Conservation (phyloP, 768 basidiomycete species). For the Suillus plorans region DNA sequence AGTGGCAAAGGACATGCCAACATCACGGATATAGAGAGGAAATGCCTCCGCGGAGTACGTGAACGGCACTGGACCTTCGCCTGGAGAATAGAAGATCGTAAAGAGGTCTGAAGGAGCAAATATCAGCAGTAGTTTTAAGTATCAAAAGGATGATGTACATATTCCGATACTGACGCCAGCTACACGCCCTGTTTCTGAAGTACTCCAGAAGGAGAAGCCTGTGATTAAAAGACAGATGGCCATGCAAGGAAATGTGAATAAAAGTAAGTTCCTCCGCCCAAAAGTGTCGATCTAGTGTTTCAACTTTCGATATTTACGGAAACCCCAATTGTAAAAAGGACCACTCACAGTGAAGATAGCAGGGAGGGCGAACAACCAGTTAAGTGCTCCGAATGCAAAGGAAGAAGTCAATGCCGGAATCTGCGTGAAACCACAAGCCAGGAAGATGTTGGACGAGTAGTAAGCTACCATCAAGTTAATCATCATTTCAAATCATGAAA, state of each 20-base stretch:
- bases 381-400: conserved; percentile 65
- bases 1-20: conserved; percentile 72
- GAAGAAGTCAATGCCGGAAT: conserved; percentile 61
- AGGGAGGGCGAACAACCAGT: conserved; percentile 65
- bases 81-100: conserved; percentile 72
- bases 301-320: conserved; percentile 11
- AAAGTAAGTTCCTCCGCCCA: conserved; percentile 72
- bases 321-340: conserved; percentile 13
- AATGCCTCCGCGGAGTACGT: conserved; percentile 92
- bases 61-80: conserved; percentile 89
- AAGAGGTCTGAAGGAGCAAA: conserved; percentile 40
- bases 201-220: conserved; percentile 69
- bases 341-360: conserved; percentile 53
- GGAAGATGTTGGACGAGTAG: conserved; percentile 79
- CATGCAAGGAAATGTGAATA: conserved; percentile 84
- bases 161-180: conserved; percentile 53
- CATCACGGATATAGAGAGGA: conserved; percentile 59
- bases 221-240: conserved; percentile 69
- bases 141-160: conserved; percentile 24
- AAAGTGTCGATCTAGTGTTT: conserved; percentile 63
- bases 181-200: conserved; percentile 34
- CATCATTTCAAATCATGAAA: neutral
- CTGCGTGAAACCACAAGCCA: conserved; percentile 51
- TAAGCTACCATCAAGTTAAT: conserved; percentile 46
- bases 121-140: conserved; percentile 7